Evolutionary conservation across 805 yeast genomes (phyloP).

Genomic region (Zygosaccharomyces bisporus): DNA sequence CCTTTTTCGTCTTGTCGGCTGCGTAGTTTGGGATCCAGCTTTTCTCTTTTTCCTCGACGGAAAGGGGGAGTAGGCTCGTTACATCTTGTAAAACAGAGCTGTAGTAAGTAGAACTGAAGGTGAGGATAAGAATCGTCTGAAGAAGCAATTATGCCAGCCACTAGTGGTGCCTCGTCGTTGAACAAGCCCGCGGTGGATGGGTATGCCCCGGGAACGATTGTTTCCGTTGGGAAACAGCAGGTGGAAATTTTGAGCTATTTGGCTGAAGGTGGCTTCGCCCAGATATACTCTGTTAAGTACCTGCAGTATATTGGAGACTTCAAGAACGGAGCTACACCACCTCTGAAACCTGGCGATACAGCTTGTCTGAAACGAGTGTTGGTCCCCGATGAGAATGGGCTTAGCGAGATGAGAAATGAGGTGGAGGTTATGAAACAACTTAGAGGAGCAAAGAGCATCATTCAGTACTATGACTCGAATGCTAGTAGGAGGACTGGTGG

Average conservation of each 20-base stretch:
- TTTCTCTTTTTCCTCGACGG: constrained; percentile 6
- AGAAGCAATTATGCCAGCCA: constrained; percentile 16
- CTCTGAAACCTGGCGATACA: constrained; percentile 41
- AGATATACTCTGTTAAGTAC: constrained; percentile 63
- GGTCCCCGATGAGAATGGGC: constrained; percentile 66
- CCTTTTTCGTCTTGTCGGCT: neutral
- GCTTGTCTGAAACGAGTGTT: constrained; percentile 73
- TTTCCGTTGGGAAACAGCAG: constrained; percentile 60
- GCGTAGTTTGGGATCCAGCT: neutral
- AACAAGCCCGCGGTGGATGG: constrained; percentile 17
- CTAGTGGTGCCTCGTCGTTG: constrained; percentile 18
- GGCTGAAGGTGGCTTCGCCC: constrained; percentile 79
- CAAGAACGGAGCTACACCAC: constrained; percentile 37
- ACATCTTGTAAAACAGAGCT: neutral
- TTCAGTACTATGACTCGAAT: constrained; percentile 69
- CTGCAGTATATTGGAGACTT: constrained; percentile 29
- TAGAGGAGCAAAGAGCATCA: constrained; percentile 54
- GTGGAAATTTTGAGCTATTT: constrained; percentile 53
- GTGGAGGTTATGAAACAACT: constrained; percentile 74
- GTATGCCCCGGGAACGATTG: constrained; percentile 43
- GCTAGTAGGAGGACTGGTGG: constrained; percentile 51
- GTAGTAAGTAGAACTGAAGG: neutral
- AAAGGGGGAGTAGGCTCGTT: constrained; percentile 8
- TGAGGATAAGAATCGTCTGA: constrained; percentile 5
- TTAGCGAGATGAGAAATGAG: constrained; percentile 63